These are phyloP conservation scores for Rubia balearica DNA, from an alignment of 305 asterid genomes.

Conservation along the genomic window DNA sequence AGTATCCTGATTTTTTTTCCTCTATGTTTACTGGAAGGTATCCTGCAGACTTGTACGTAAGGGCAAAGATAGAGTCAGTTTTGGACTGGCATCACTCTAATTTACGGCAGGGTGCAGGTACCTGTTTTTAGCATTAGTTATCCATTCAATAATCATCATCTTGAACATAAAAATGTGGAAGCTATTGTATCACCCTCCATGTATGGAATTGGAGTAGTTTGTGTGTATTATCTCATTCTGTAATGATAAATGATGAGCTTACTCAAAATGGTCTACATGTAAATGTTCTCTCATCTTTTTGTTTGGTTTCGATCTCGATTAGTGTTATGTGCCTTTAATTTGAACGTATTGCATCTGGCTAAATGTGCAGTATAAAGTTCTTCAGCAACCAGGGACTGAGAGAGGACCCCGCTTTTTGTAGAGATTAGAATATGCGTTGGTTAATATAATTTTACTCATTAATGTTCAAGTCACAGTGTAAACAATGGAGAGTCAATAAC, in stretches of 20 bases:
- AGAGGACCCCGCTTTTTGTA: too few species aligned
- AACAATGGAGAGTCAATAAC: neutral
- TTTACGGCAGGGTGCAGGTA: slow-evolving; percentile 76
- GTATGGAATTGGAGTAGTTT: neutral
- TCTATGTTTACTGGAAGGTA: slow-evolving; percentile 38
- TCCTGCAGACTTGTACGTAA: slow-evolving; percentile 62
- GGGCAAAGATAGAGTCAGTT: slow-evolving; percentile 78
- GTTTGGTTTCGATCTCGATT: neutral
- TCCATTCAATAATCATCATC: neutral
- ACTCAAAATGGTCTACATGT: neutral
- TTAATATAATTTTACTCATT: neutral
- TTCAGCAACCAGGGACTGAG: neutral
- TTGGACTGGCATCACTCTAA: slow-evolving; percentile 93
- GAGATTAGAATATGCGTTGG: neutral
- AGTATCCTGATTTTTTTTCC: neutral
- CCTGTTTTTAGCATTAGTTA: slow-evolving; percentile 7
- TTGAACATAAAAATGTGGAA: neutral
- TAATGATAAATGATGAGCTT: neutral
- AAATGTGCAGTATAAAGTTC: neutral
- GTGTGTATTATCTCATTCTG: neutral
- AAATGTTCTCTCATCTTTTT: neutral
- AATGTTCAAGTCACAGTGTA: neutral
- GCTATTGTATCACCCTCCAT: neutral
- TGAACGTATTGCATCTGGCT: neutral
- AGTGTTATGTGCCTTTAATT: neutral